Percentiles rank a stretch among this genome's conserved stretches.
Evolutionary conservation across 148 eudicot species (phyloP).

Genomic region (Limonium bicolor): DNA sequence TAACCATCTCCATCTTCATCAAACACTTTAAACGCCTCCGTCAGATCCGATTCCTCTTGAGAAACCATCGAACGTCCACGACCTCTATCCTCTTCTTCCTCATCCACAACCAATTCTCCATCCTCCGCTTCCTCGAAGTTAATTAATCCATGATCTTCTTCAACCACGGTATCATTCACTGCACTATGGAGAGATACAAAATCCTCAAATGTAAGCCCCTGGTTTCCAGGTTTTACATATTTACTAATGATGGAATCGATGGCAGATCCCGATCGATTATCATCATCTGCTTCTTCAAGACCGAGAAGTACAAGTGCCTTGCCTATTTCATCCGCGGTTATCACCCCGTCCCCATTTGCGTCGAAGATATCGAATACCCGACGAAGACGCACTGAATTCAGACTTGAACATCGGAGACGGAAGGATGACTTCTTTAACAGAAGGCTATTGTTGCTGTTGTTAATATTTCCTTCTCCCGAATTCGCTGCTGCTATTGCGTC

Average conservation of each 20-base stretch:
- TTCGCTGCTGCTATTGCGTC: too few species aligned
- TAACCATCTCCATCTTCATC: constrained; percentile 77
- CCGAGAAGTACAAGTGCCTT: constrained; percentile 52
- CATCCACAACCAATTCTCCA: too few species aligned
- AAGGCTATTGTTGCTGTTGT: too few species aligned
- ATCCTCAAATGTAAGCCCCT: constrained; percentile 46
- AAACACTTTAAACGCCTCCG: constrained; percentile 76
- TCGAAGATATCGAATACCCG: constrained; percentile 73
- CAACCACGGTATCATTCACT: too few species aligned
- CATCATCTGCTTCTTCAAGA: too few species aligned
- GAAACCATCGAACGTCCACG: too few species aligned
- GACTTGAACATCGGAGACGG: constrained; percentile 52
- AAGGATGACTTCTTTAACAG: constrained; percentile 29
- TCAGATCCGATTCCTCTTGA: constrained; percentile 50
- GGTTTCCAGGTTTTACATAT: constrained; percentile 24
- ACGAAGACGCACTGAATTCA: constrained; percentile 55
- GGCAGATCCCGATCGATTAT: constrained; percentile 19
- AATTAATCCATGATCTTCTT: neutral
- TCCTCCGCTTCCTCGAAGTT: neutral
- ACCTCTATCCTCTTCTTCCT: too few species aligned
- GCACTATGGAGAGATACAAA: constrained; percentile 55
- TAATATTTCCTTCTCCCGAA: too few species aligned
- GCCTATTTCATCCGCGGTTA: constrained; percentile 48
- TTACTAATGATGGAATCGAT: constrained; percentile 23
- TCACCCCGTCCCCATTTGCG: constrained; percentile 43